Base-by-base conservation (phyloP, 2,329 filamentous ascomycete species). In the Thielaviopsis euricoi region DNA sequence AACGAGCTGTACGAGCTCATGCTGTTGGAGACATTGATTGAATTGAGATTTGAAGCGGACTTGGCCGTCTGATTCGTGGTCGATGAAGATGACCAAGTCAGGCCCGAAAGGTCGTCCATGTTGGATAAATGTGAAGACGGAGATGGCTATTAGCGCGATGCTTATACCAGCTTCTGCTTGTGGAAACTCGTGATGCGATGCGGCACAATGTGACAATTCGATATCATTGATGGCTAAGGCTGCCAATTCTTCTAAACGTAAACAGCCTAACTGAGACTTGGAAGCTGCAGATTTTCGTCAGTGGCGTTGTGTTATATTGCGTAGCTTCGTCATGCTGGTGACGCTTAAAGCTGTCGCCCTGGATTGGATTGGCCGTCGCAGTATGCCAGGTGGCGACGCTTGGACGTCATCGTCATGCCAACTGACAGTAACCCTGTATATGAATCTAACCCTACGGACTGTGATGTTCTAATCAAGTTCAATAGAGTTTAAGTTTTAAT, bases 91-190 rank as follows among this genome's bases (percentile, higher is more conserved):
- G 77, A 78, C 80, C 80, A 84, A 69, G 78, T 77, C 64, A 83
- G 72, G 62, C 77, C 75, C 53, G 77, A 75, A 53, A 83, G 76
- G 69, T 84, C 80, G 64, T 83, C 78, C 81, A 84, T 84, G 58
- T 66, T 71, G 57, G 37, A 26, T 29, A 19, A n/a, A n/a, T n/a
- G 29, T 10, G 29, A 4, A 26, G 29, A 33, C 12, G 9, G 12
- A 33, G 43, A 48, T 21, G 43, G 6, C 6, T 43, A 40, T 46
- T 46, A 7, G 25, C 25, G 25, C 25, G 25, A 10, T 33, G 43
- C 10, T 48, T 48, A 21, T 48, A 21, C 17, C 9, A 48, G 4
- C 43, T 7, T 17, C 29, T 33, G 43, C 6, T 48, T 48, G 12
- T 48, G 12, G 5, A 21, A 21, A 10, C 43, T 19, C 6, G 7